Evolutionary conservation across 2,329 filamentous ascomycete species (phyloP).

Genomic region (Drechslerella dactyloides): DNA sequence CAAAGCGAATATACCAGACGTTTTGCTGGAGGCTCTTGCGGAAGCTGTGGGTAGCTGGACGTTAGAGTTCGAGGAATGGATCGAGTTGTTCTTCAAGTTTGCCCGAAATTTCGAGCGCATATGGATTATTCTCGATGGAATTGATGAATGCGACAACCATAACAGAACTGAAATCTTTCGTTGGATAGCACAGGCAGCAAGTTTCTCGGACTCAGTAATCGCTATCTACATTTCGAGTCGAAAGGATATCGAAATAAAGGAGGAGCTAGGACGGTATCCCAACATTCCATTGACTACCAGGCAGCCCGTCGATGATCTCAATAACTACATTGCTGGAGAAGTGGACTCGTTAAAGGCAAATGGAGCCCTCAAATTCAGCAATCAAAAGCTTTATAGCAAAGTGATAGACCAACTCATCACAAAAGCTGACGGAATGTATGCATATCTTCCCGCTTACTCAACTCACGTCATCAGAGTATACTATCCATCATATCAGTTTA

Average conservation of each 20-base stretch:
- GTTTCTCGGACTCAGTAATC: slow-evolving; percentile 12
- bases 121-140: slow-evolving; percentile 49
- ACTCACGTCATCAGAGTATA: too few relatives aligned
- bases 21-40: slow-evolving; percentile 22
- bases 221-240: slow-evolving; percentile 50
- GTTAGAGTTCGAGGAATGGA: slow-evolving; percentile 17
- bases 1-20: slow-evolving; percentile 15
- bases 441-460: slow-evolving; percentile 38
- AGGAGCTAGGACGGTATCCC: slow-evolving; percentile 10
- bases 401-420: slow-evolving; percentile 18
- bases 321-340: slow-evolving; percentile 16
- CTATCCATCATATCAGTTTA: too few relatives aligned
- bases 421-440: slow-evolving; percentile 33
- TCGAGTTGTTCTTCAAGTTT: slow-evolving; percentile 21
- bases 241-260: slow-evolving; percentile 40
- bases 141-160: slow-evolving; percentile 51
- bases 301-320: slow-evolving; percentile 14
- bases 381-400: slow-evolving; percentile 16
- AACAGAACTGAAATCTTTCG: slow-evolving; percentile 23
- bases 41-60: slow-evolving; percentile 8
- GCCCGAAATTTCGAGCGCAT: slow-evolving; percentile 12
- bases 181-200: slow-evolving; percentile 12
- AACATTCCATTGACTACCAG: slow-evolving; percentile 13
- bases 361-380: slow-evolving; percentile 16
- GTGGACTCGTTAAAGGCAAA: slow-evolving; percentile 4